Evolutionary conservation across 1,284 basidiomycete genomes (phyloP), one percentile per base, ranked within the genome.

Genomic region (Leccinum glutinopallens): DNA sequence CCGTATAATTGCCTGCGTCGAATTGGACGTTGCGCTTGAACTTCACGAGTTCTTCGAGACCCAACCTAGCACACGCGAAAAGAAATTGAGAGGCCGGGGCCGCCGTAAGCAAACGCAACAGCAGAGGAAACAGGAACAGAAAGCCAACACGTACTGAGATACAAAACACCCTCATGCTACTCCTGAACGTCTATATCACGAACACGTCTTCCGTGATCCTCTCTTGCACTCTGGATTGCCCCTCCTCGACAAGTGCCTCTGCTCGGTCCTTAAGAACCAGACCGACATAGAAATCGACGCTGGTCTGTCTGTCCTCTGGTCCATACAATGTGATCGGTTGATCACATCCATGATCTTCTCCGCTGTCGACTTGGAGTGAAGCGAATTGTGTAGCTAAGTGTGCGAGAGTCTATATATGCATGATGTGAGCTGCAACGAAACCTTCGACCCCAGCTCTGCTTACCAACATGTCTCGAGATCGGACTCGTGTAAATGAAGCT

Each of bases 281-380:
- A 0, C 96, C 96, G 56, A 99, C 96, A 74, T 97, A 98, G 72
- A 98, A 99, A 79, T 99, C 96, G 41, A 98, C 92, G 72, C 93
- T 96, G 0, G 97, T 96, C 10, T 97, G 84, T 2, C 95, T 88
- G 97, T 97, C 90, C 97, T 97, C 76, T 99, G 97, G 0, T 96
- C 97, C 83, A 96, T 91, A 53, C 96, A 85, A 77, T 99, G 97
- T 13, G 96, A 85, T 65, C 91, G 87, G 74, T 99, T 99, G 62
- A 99, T 92, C 15, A 93, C 89, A 62, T 90, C 89, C 66, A 99
- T 81, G 6, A 94, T 85, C 39, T 90, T 87, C 75, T 98, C 97
- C 2, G 99, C 94, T 72, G 94, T 90, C 17, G 87, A 77, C 76
- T 97, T 96, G 5, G 93, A 94, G 73, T 97, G 94, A 9, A 99